Conservation (phyloP, 352 stramenopile species). For the Pythium guiyangense region DNA sequence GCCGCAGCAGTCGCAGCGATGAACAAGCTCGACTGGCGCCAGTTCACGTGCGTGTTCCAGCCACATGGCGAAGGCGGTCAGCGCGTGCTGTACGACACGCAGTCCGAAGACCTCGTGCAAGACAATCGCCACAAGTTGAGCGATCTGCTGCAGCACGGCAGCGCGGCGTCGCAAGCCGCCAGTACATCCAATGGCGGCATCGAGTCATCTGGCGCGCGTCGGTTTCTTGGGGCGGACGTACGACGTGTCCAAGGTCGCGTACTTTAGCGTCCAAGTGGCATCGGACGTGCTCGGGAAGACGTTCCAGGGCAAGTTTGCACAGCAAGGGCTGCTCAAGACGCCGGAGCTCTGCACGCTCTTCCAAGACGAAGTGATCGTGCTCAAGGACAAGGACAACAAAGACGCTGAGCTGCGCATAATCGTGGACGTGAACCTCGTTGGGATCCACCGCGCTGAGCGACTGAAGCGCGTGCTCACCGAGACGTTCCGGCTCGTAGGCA, state of each 20-base stretch:
- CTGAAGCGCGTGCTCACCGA: conserved; percentile 48
- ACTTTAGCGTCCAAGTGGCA: conserved; percentile 47
- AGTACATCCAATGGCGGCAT: neutral
- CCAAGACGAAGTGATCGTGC: conserved; percentile 25
- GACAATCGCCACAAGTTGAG: conserved; percentile 25
- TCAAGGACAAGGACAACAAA: conserved; percentile 41
- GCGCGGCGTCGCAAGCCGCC: neutral
- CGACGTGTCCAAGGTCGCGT: conserved; percentile 46
- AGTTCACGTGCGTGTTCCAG: conserved; percentile 42
- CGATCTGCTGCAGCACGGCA: conserved; percentile 23
- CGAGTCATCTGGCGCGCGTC: conserved; percentile 1
- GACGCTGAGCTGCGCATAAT: conserved; percentile 28
- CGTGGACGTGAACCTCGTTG: conserved; percentile 39
- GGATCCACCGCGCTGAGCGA: conserved; percentile 43
- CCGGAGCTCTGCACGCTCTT: conserved; percentile 20
- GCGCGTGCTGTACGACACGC: conserved; percentile 37
- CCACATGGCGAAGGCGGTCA: conserved; percentile 41
- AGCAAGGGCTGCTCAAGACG: conserved; percentile 22
- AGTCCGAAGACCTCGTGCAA: conserved; percentile 36
- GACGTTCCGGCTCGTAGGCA: conserved; percentile 55
- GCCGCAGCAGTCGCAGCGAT: neutral
- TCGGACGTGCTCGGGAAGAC: conserved; percentile 24
- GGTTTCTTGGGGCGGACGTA: conserved; percentile 52
- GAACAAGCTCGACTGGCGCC: conserved; percentile 23
- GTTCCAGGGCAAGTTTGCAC: conserved; percentile 39